These are phyloP conservation scores for Phanerochaete carnosa DNA, from an alignment of 768 basidiomycete species.

Conservation along the genomic window DNA sequence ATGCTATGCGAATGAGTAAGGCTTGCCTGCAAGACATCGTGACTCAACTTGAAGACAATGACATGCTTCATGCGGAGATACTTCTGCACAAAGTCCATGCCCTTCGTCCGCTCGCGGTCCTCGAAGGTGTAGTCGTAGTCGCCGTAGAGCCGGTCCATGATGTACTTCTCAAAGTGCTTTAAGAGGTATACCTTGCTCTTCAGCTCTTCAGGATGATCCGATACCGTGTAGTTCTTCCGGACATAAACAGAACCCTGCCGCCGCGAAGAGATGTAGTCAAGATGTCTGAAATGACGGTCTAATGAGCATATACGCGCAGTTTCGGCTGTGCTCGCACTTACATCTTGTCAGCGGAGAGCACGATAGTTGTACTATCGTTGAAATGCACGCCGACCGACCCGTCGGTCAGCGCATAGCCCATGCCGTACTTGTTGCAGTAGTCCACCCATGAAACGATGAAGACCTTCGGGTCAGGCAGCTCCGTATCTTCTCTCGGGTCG, in stretches of 20 bases:
- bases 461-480: slow-evolving; percentile 64
- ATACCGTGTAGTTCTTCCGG: slow-evolving; percentile 68
- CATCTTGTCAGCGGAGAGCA: slow-evolving; percentile 86
- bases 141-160: slow-evolving; percentile 85
- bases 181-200: slow-evolving; percentile 90
- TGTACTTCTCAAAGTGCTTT: slow-evolving; percentile 92
- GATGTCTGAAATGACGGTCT: slow-evolving; percentile 54
- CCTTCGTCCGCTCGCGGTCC: slow-evolving; percentile 62
- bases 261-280: slow-evolving; percentile 81
- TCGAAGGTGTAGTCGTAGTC: slow-evolving; percentile 82
- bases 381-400: slow-evolving; percentile 95
- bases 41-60: slow-evolving; percentile 94
- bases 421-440: slow-evolving; percentile 99
- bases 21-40: slow-evolving; percentile 89
- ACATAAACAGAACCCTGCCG: slow-evolving; percentile 64
- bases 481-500: slow-evolving; percentile 52
- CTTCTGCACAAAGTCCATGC: slow-evolving; percentile 95
- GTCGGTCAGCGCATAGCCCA: slow-evolving; percentile 96
- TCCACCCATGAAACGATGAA: slow-evolving; percentile 99
- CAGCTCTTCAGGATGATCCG: slow-evolving; percentile 75
- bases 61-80: slow-evolving; percentile 97
- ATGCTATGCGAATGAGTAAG: neutral
- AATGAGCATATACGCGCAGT: neutral
- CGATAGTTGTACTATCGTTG: slow-evolving; percentile 88
- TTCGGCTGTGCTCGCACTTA: slow-evolving; percentile 37